Percentiles rank a stretch among this genome's conserved stretches.
phyloP scores from a whole-genome alignment of 164 flowering plant genomes.

The Magnolia kwangsiensis region DNA sequence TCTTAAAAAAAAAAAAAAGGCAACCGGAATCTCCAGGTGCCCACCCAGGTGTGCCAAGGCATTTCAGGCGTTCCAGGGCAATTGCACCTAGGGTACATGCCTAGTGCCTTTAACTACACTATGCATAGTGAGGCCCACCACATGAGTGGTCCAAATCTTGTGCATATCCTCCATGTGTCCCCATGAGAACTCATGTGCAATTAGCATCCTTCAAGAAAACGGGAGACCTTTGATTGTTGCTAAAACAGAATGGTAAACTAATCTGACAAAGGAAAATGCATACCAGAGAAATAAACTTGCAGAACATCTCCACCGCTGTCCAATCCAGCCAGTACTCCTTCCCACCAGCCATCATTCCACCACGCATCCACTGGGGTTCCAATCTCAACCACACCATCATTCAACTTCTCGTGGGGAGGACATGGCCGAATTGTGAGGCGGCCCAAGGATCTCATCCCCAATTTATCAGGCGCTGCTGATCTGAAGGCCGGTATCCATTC shows the following conservation, averaged over 20 bases:
- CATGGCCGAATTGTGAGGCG: slow-evolving; percentile 76
- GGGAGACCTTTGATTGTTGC: too few relatives aligned
- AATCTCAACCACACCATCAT: slow-evolving; percentile 31
- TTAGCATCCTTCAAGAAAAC: too few relatives aligned
- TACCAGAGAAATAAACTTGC: slow-evolving; percentile 86
- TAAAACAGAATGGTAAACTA: not conserved
- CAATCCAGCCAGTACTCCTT: slow-evolving; percentile 66
- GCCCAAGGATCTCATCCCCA: slow-evolving; percentile 69
- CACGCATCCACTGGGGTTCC: slow-evolving; percentile 90
- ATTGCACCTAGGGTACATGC: too few relatives aligned
- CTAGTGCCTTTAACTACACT: too few relatives aligned
- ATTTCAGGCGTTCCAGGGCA: too few relatives aligned
- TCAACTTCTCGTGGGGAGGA: slow-evolving; percentile 28
- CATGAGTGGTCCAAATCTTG: too few relatives aligned
- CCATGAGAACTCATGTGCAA: too few relatives aligned
- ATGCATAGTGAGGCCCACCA: too few relatives aligned
- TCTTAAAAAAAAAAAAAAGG: too few relatives aligned
- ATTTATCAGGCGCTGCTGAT: slow-evolving; percentile 67
- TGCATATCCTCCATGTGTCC: too few relatives aligned
- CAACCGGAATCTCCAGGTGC: too few relatives aligned
- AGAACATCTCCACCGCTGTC: slow-evolving; percentile 32
- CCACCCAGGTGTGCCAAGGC: too few relatives aligned
- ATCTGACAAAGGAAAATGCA: slow-evolving; percentile 7
- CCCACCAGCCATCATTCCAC: slow-evolving; percentile 99
- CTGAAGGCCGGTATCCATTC: slow-evolving; percentile 84